Conservation (phyloP, 345 rosid genomes). For the Aquilaria malaccensis region DNA sequence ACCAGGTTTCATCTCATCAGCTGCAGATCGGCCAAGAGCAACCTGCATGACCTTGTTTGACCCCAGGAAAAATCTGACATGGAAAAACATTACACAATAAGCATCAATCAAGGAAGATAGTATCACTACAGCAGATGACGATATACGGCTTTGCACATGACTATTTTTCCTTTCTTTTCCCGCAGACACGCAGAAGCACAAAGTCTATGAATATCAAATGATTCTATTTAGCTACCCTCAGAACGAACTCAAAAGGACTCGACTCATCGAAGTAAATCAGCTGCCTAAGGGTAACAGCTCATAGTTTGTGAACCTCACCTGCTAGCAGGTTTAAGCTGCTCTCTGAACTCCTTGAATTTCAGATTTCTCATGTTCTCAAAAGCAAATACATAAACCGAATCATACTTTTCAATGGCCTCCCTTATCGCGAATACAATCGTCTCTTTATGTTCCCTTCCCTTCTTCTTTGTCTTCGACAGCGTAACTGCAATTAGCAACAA, state of each 20-base stretch:
- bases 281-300: too few relatives aligned
- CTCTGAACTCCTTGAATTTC: constrained; percentile 89
- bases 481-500: constrained; percentile 42
- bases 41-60: constrained; percentile 98
- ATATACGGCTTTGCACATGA: too few relatives aligned
- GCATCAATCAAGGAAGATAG: too few relatives aligned
- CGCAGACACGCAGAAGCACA: too few relatives aligned
- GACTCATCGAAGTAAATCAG: too few relatives aligned
- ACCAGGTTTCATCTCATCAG: constrained; percentile 80
- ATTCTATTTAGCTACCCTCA: too few relatives aligned
- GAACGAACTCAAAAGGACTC: too few relatives aligned
- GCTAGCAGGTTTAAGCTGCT: constrained; percentile 74
- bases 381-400: constrained; percentile 64
- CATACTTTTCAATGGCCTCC: constrained; percentile 57
- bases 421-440: constrained; percentile 51
- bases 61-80: constrained; percentile 78
- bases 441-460: constrained; percentile 91
- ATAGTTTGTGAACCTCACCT: constrained; percentile 23
- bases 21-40: constrained; percentile 81
- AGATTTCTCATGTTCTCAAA: constrained; percentile 96
- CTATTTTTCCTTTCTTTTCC: too few relatives aligned
- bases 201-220: too few relatives aligned
- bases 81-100: not conserved
- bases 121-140: too few relatives aligned
- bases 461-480: constrained; percentile 94